A percentile compares a stretch with the other conserved stretches of the same genome.
Evolutionary conservation across 208 protist species (phyloP).

Genomic region (Leishmania gerbilli): DNA sequence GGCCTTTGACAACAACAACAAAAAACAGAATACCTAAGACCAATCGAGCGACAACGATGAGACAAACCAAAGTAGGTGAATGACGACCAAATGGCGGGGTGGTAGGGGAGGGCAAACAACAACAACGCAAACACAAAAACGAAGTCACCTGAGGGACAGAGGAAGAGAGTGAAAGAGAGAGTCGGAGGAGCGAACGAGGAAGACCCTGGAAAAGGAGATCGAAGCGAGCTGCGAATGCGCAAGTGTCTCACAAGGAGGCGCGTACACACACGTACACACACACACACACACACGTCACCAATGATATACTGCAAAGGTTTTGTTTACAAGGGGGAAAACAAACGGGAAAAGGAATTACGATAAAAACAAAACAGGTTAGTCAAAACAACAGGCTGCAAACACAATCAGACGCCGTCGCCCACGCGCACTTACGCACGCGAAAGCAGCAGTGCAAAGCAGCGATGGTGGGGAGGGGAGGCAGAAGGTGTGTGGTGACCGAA

Average conservation of each 20-base stretch:
- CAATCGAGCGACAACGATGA: constrained; percentile 10
- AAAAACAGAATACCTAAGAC: constrained; percentile 8
- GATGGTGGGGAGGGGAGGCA: not conserved
- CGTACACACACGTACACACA: not conserved
- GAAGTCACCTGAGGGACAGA: not conserved
- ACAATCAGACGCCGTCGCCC: not conserved
- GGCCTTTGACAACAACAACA: not conserved
- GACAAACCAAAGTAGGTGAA: constrained; percentile 1
- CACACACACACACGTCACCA: not conserved
- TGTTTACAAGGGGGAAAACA: not conserved
- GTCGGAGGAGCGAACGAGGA: not conserved
- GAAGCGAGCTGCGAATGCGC: not conserved
- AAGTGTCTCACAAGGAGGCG: not conserved
- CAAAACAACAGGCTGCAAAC: not conserved
- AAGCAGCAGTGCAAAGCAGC: not conserved
- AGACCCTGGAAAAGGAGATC: not conserved
- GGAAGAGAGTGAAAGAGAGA: not conserved
- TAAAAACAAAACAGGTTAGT: not conserved
- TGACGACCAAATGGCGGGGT: not conserved
- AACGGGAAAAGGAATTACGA: not conserved
- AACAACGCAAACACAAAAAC: not conserved
- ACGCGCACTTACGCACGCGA: not conserved
- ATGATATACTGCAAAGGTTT: not conserved
- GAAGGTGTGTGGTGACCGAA: not conserved
- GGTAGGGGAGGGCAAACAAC: not conserved